Evolutionary conservation across 305 asterid genomes (phyloP).

Genomic region (Andrographis paniculata): DNA sequence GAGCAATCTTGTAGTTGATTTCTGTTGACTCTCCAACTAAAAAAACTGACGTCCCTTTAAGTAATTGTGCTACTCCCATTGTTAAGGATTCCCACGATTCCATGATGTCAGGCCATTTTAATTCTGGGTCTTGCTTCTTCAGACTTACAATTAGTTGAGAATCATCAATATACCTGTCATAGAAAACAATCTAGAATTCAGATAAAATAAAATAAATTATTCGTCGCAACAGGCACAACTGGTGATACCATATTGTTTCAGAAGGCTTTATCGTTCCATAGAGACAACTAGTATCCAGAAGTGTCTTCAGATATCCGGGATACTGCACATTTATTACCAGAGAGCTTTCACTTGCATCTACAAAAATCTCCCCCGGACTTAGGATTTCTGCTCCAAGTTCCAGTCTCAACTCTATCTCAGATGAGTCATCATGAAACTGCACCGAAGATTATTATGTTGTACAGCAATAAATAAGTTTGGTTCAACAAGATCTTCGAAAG

Average conservation of each 20-base stretch:
- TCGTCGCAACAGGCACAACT: slow-evolving; percentile 7
- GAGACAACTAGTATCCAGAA: slow-evolving; percentile 55
- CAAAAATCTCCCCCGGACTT: slow-evolving; percentile 47
- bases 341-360: slow-evolving; percentile 65
- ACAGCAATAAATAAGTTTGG: slow-evolving; percentile 13
- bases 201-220: slow-evolving; percentile 1
- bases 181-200: slow-evolving; percentile 6
- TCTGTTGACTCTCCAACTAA: slow-evolving; percentile 86
- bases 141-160: slow-evolving; percentile 65
- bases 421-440: slow-evolving; percentile 72
- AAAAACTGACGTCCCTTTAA: slow-evolving; percentile 74
- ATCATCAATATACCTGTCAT: slow-evolving; percentile 73
- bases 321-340: slow-evolving; percentile 47
- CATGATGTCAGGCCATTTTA: slow-evolving; percentile 88
- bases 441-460: slow-evolving; percentile 16
- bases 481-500: too few relatives aligned
- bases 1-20: slow-evolving; percentile 67
- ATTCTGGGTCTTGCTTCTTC: slow-evolving; percentile 69
- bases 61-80: slow-evolving; percentile 51
- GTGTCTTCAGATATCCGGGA: slow-evolving; percentile 51
- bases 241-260: slow-evolving; percentile 72
- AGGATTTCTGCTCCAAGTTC: slow-evolving; percentile 43
- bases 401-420: slow-evolving; percentile 81
- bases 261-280: slow-evolving; percentile 76
- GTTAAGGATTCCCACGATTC: slow-evolving; percentile 93